phyloP scores from a whole-genome alignment of 1,139 yeast species.

The Tardiomyces blankii region DNA sequence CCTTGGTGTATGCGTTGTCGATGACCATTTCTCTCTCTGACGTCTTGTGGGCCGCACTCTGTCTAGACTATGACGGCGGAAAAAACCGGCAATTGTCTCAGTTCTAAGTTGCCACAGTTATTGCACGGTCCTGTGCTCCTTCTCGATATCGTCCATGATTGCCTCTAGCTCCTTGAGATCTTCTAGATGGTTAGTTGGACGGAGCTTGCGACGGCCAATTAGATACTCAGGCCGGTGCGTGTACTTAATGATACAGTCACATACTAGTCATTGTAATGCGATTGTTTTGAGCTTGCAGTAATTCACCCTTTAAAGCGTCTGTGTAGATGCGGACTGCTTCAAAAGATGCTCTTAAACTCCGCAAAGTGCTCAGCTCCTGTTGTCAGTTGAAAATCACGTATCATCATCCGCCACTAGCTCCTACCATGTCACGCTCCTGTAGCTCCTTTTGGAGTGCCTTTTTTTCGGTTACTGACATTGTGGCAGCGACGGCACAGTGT shows the following conservation, averaged over 20 bases:
- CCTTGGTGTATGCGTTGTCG: slow-evolving; percentile 68
- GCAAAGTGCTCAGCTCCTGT: neutral
- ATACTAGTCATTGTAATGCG: neutral
- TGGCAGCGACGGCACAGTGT: too few species aligned
- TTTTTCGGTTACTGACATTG: neutral
- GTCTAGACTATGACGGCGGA: slow-evolving; percentile 55
- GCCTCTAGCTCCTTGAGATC: neutral
- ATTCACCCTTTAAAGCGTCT: neutral
- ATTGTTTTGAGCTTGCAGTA: neutral
- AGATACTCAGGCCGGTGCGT: too few species aligned
- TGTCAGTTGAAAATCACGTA: too few species aligned
- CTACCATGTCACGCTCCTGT: neutral
- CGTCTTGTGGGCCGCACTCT: slow-evolving; percentile 69
- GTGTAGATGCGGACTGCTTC: neutral
- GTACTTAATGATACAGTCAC: neutral
- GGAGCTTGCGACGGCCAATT: too few species aligned
- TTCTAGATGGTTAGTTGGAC: neutral
- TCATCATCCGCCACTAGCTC: too few species aligned
- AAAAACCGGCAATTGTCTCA: slow-evolving; percentile 16
- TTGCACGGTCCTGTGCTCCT: neutral
- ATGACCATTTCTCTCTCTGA: slow-evolving; percentile 64
- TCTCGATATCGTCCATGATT: neutral
- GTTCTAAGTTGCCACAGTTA: slow-evolving; percentile 1
- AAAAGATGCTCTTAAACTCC: neutral
- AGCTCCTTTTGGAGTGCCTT: neutral